Conservation (phyloP, 1,139 yeast species). For the Geotrichum aggregatum region DNA sequence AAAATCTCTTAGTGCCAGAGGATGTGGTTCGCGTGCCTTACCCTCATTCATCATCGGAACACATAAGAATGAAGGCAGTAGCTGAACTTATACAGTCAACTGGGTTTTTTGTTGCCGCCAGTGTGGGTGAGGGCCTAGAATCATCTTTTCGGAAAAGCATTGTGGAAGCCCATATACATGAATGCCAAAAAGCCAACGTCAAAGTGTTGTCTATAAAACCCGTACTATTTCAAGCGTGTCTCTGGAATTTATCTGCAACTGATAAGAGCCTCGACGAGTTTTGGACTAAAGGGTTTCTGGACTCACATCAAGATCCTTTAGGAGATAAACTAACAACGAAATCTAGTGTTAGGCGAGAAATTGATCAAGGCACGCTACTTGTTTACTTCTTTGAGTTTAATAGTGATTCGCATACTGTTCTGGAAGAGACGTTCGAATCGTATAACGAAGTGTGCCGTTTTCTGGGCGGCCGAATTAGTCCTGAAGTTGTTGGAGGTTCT, state of each 20-base stretch:
- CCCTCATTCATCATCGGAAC: slow-evolving; percentile 8
- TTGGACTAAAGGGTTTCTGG: slow-evolving; percentile 15
- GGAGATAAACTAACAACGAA: slow-evolving; percentile 1
- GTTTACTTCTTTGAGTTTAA: slow-evolving; percentile 16
- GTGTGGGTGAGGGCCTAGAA: slow-evolving; percentile 3
- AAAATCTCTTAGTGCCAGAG: slow-evolving; percentile 1
- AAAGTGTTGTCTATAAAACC: slow-evolving; percentile 12
- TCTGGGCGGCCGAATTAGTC: slow-evolving; percentile 18
- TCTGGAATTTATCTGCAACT: slow-evolving; percentile 11
- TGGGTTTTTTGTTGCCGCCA: slow-evolving; percentile 15
- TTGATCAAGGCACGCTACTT: neutral
- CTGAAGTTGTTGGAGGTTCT: slow-evolving; percentile 14
- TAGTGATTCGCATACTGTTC: neutral
- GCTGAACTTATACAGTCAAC: slow-evolving; percentile 6
- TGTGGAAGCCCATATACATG: slow-evolving; percentile 1
- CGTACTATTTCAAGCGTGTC: slow-evolving; percentile 17
- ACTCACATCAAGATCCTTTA: slow-evolving; percentile 6
- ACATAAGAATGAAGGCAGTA: slow-evolving; percentile 13
- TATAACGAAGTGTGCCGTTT: neutral
- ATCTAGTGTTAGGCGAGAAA: neutral
- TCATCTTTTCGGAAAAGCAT: neutral
- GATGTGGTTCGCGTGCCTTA: slow-evolving; percentile 12
- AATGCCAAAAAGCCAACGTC: slow-evolving; percentile 10
- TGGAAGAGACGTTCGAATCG: slow-evolving; percentile 7
- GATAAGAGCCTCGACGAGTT: slow-evolving; percentile 14